Evolutionary conservation across 345 rosid species (phyloP), one percentile per base, ranked within the genome.

Genomic region (Adansonia digitata): DNA sequence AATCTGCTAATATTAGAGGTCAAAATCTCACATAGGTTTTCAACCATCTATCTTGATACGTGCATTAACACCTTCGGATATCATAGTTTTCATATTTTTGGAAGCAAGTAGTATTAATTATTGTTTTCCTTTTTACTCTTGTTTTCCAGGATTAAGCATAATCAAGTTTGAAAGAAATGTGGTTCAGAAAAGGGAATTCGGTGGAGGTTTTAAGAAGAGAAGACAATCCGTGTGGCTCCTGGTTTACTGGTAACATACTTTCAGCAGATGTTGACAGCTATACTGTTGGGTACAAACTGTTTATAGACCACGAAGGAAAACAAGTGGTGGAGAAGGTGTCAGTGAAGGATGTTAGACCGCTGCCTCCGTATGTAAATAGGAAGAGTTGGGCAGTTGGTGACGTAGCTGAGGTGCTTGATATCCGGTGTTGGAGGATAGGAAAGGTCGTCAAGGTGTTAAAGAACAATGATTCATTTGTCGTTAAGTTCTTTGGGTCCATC

Each of bases 191-290:
- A 77, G 79, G 84, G 60, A 65, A 78, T 11, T 35, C 49, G 26
- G 83, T 80, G 48, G 88, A 85, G 79, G 82, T 79, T 34, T 40
- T 77, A 45, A 78, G 82, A 68, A 79, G 83, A 75, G 84, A 79
- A 52, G 46, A 74, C 27, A 80, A 75, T 64, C 72, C 80, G 3
- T 53, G 81, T 71, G 83, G 80, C 20, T 79, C 82, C 34, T 85
- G 84, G 88, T 85, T 81, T 82, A 81, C 78, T 43, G 88, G 77
- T 12, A 77, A 48, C 64, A 56, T 85, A 69, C 69, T 81, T 78
- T 81, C 81, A 34, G 69, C 51, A 3, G 52, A 49, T 78, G 80
- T 77, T 45, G 71, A 79, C 63, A 17, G 73, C 72, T 82, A 14
- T 63, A 11, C 63, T 9, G 75, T 85, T 49, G 69, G 74, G 69